A percentile compares a stretch with the other conserved stretches of the same genome.
Evolutionary conservation across 2,329 filamentous ascomycete species (phyloP).

Genomic region (Colletotrichum sp.): DNA sequence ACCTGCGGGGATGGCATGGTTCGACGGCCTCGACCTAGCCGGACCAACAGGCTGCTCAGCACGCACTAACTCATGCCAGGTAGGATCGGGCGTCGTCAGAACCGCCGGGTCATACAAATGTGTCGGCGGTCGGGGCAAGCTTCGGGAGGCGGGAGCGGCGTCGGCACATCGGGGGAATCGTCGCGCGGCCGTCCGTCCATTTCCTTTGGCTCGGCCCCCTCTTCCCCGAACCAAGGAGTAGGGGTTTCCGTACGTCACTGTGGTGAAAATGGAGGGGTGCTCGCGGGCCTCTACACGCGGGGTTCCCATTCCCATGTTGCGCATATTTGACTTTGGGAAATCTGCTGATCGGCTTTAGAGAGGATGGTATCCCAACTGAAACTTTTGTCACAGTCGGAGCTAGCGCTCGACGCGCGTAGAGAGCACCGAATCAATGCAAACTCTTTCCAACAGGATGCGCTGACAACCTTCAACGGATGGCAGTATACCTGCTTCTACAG

Average conservation of each 20-base stretch:
- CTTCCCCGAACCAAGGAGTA: background rate
- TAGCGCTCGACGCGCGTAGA: conserved; percentile 5
- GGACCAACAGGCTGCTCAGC: background rate
- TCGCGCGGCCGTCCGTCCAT: conserved; percentile 4
- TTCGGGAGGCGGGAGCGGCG: background rate
- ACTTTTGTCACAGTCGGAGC: background rate
- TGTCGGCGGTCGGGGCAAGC: conserved; percentile 1
- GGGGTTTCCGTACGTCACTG: conserved; percentile 7
- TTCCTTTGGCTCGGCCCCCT: background rate
- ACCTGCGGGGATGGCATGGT: conserved; percentile 1
- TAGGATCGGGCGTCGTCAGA: conserved; percentile 5
- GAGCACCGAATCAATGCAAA: conserved; percentile 19
- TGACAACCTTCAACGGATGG: conserved; percentile 16
- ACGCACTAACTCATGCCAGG: background rate
- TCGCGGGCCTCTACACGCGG: background rate
- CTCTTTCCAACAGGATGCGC: conserved; percentile 18
- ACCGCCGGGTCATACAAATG: background rate
- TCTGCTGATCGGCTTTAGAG: background rate
- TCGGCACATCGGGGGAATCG: conserved; percentile 6
- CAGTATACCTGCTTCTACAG: conserved; percentile 16
- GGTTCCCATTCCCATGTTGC: background rate
- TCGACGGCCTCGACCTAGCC: background rate
- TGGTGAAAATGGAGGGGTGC: background rate
- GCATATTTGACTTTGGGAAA: background rate
- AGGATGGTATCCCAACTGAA: background rate